phyloP scores from a whole-genome alignment of 164 flowering plant genomes.

The Annona cherimola region DNA sequence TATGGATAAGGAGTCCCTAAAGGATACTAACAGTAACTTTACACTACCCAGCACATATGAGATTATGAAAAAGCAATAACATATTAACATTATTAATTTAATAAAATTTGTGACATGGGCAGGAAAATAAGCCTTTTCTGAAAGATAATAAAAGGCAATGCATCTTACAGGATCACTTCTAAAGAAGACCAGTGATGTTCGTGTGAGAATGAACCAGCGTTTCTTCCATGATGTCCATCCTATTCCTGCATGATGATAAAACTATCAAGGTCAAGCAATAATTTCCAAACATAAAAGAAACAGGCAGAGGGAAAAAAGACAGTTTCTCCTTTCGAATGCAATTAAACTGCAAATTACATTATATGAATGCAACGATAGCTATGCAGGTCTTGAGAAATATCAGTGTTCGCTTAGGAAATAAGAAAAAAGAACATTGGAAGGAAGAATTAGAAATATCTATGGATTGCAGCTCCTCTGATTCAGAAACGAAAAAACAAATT shows the following conservation, averaged over 20 bases:
- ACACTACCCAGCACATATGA: not conserved
- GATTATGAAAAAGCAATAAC: not conserved
- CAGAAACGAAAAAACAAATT: not conserved
- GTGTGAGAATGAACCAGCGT: conserved; percentile 92
- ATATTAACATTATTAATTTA: not conserved
- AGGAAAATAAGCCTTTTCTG: not conserved
- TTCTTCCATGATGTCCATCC: conserved; percentile 99
- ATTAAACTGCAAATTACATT: not conserved
- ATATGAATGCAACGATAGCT: not conserved
- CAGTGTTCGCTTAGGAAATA: not conserved
- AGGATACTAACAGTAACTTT: no score
- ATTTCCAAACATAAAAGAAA: not conserved
- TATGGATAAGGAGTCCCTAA: no score
- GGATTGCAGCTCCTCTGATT: not conserved
- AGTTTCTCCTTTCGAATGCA: not conserved
- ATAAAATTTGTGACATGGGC: not conserved
- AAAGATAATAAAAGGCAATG: not conserved
- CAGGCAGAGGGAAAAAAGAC: no score
- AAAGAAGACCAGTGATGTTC: conserved; percentile 85
- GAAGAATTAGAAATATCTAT: not conserved
- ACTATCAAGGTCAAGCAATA: not conserved
- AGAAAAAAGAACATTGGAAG: not conserved
- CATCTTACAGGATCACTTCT: conserved; percentile 92
- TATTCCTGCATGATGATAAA: conserved; percentile 43
- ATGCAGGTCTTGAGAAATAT: not conserved